These are phyloP conservation scores for Aspergillus uvarum DNA, from an alignment of 2,329 filamentous ascomycete genomes.

Conservation along the genomic window DNA sequence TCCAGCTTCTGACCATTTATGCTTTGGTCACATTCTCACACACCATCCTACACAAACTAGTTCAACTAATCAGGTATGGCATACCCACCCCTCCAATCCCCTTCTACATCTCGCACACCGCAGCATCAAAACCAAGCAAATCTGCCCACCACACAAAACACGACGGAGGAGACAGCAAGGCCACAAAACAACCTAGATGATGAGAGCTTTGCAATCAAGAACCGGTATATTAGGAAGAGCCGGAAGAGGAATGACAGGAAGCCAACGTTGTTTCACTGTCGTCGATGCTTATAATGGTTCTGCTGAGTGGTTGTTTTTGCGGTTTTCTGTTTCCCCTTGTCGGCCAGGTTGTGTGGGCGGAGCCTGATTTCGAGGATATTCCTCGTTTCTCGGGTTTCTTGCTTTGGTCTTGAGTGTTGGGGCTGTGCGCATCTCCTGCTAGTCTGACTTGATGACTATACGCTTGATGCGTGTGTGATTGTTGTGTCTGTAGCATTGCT, in stretches of 20 bases:
- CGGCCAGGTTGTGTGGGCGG: constrained; percentile 2
- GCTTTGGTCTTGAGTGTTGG: background rate
- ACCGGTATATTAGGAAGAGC: constrained; percentile 50
- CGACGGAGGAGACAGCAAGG: constrained; percentile 2
- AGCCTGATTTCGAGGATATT: background rate
- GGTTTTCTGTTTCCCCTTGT: background rate
- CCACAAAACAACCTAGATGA: constrained; percentile 35
- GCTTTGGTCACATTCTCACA: background rate
- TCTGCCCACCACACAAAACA: background rate
- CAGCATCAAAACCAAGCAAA: background rate
- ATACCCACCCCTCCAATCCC: background rate
- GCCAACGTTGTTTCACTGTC: constrained; percentile 30
- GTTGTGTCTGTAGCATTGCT: background rate
- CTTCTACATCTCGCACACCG: background rate
- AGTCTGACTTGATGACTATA: background rate
- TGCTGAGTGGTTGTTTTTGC: constrained; percentile 35
- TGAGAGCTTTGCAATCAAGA: constrained; percentile 42
- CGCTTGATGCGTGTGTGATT: background rate
- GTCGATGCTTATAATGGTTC: constrained; percentile 52
- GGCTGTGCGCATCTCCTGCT: background rate
- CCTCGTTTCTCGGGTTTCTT: no score
- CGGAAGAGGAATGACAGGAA: constrained; percentile 48
- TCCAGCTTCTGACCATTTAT: background rate
- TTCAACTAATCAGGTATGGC: constrained; percentile 7
- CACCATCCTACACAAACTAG: background rate